phyloP scores from a whole-genome alignment of 1,284 basidiomycete genomes.

The Coniophora puteana region DNA sequence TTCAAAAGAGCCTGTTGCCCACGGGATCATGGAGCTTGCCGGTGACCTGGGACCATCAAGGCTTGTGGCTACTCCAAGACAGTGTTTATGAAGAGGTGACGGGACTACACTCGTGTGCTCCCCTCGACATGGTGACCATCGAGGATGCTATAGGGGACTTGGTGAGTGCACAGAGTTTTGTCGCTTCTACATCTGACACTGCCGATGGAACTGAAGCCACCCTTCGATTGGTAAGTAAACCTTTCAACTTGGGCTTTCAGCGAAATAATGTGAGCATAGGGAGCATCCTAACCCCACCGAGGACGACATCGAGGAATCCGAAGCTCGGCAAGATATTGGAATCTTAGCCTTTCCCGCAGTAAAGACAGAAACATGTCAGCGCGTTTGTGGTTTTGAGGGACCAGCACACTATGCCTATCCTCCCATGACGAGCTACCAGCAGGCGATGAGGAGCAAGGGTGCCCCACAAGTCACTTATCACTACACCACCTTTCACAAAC shows the following conservation, averaged over 20 bases:
- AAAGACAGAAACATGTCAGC: too few species aligned
- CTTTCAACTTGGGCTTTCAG: not conserved
- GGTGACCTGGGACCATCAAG: slow-evolving; percentile 38
- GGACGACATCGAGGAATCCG: slow-evolving; percentile 26
- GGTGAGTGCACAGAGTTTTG: slow-evolving; percentile 35
- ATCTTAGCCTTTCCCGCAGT: slow-evolving; percentile 42
- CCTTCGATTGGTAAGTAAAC: slow-evolving; percentile 54
- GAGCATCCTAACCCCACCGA: slow-evolving; percentile 53
- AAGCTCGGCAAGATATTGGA: slow-evolving; percentile 30
- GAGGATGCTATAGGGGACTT: slow-evolving; percentile 63
- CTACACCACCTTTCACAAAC: too few species aligned
- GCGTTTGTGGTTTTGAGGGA: slow-evolving; percentile 42
- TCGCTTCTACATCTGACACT: not conserved
- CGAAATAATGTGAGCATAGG: slow-evolving; percentile 6
- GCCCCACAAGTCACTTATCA: slow-evolving; percentile 37
- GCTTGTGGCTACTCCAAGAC: too few species aligned
- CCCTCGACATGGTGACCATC: slow-evolving; percentile 51
- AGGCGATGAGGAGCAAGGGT: slow-evolving; percentile 35
- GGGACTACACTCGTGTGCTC: slow-evolving; percentile 54
- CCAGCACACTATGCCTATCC: slow-evolving; percentile 38
- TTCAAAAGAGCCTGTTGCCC: slow-evolving; percentile 30
- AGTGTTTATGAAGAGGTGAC: slow-evolving; percentile 21
- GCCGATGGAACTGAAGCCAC: slow-evolving; percentile 35
- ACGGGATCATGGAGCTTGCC: slow-evolving; percentile 34
- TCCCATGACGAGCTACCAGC: slow-evolving; percentile 58